Evolutionary conservation across 257 asterid species (phyloP), one percentile per base, ranked within the genome.

Genomic region (Solanum phureja): DNA sequence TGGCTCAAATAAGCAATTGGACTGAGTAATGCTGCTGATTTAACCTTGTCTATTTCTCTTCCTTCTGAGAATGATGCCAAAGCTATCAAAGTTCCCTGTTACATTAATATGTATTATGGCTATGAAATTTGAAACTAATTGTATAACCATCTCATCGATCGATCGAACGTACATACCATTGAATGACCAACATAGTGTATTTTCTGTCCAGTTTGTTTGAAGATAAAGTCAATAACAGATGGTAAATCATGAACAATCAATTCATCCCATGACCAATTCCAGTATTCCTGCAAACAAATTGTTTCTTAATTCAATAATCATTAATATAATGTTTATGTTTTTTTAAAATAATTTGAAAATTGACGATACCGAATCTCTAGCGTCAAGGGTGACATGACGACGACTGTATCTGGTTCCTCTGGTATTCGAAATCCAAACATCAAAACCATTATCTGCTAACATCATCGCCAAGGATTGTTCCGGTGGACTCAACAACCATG

Each of bases 181-280:
- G 98, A 94, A 87, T 95, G 98, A 84, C 98, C 98, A 0, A 94
- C 83, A 74, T 93, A 95, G 91, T 95, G 94, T 42, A 49, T 60
- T 85, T 92, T 92, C 86, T 93, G 97, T 19, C 92, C 93, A 4
- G 95, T 95, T 86, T 91, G 93, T 38, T 23, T 87, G 93, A 89
- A 93, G 18, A 94, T 86, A 37, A 94, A 85, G 27, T 92, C 90
- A 74, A 92, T 86, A 1, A 94, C 87, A 14, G 95, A 86, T 13
- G 95, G 94, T 29, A 95, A 72, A 87, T 95, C 98, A 77, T 95
- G 93, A 38, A 14, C 84, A 33, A 91, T 95, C 58, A 95, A 87
- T 23, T 95, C 95, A 76, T 95, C 98, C 98, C 98, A 95, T 88
- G 98, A 91, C 98, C 98, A 95, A 37, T 95, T 40, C 98, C 98